These are phyloP conservation scores for Coemansia nantahalensis DNA, from an alignment of 192 early-diverging fungal genomes.

Conservation along the genomic window DNA sequence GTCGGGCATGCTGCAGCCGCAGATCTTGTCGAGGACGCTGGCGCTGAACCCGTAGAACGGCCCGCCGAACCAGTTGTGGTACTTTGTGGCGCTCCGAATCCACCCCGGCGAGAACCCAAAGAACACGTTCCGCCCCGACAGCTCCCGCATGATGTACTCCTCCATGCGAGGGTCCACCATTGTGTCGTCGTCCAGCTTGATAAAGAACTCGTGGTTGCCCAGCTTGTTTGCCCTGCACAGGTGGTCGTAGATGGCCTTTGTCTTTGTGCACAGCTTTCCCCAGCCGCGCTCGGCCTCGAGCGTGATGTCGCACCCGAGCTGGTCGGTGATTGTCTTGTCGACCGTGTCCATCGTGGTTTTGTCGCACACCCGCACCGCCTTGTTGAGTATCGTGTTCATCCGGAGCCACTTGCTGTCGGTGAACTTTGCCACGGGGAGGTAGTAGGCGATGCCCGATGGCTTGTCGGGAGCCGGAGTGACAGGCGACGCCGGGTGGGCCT, in stretches of 20 bases:
- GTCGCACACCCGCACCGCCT: too few species aligned
- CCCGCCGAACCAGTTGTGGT: conserved; percentile 1
- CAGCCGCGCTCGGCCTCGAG: background rate
- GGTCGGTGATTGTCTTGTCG: background rate
- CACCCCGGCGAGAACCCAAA: background rate
- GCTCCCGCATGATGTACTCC: background rate
- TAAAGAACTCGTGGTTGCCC: background rate
- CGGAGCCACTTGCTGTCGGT: too few species aligned
- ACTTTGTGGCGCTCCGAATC: background rate
- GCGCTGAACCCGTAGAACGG: background rate
- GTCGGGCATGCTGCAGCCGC: background rate
- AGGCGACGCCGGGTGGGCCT: too few species aligned
- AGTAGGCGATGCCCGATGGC: background rate
- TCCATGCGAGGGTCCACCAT: background rate
- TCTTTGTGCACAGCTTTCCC: background rate
- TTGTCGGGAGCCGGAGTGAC: too few species aligned
- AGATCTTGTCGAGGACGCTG: background rate
- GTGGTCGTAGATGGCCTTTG: background rate
- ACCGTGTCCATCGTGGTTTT: background rate
- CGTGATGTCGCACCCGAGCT: background rate
- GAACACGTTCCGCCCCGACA: background rate
- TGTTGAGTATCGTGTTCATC: too few species aligned
- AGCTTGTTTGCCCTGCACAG: background rate
- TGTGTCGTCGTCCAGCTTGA: background rate
- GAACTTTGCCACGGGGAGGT: too few species aligned